Percentiles rank a stretch among this genome's conserved stretches.
Evolutionary conservation across 2,329 filamentous ascomycete genomes (phyloP).

Genomic region (Hymenoscyphus linearis): DNA sequence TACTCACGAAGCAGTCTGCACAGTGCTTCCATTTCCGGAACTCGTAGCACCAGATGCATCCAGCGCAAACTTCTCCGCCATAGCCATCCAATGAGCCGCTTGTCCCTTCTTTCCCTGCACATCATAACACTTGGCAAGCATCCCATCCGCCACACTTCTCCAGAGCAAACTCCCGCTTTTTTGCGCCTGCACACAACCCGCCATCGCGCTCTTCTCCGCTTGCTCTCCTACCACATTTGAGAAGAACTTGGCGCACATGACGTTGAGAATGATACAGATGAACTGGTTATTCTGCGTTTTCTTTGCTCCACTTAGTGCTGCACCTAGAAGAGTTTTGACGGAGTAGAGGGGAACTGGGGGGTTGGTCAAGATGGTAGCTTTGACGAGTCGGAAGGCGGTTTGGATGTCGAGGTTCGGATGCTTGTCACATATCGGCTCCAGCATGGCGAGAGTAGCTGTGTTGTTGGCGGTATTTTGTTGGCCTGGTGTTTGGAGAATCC

Average conservation of each 20-base stretch:
- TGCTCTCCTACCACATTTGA: slow-evolving; percentile 63
- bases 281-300: slow-evolving; percentile 70
- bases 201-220: slow-evolving; percentile 69
- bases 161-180: slow-evolving; percentile 68
- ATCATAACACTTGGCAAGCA: slow-evolving; percentile 71
- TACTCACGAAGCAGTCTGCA: neutral
- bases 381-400: slow-evolving; percentile 71
- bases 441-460: slow-evolving; percentile 54
- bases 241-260: slow-evolving; percentile 72
- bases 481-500: slow-evolving; percentile 62
- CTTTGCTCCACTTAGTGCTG: slow-evolving; percentile 65
- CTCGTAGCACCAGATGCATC: neutral
- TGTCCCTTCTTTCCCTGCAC: slow-evolving; percentile 60
- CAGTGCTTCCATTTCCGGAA: neutral
- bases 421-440: slow-evolving; percentile 62
- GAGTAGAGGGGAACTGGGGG: slow-evolving; percentile 64
- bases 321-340: slow-evolving; percentile 72
- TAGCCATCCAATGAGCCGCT: slow-evolving; percentile 40
- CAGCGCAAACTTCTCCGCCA: slow-evolving; percentile 31
- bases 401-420: slow-evolving; percentile 71
- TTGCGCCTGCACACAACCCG: slow-evolving; percentile 62
- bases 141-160: slow-evolving; percentile 75
- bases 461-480: slow-evolving; percentile 55
- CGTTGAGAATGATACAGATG: slow-evolving; percentile 74
- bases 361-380: slow-evolving; percentile 59